These are phyloP conservation scores for Lablab purpureus DNA, from an alignment of 306 rosid genomes.

Conservation along the genomic window DNA sequence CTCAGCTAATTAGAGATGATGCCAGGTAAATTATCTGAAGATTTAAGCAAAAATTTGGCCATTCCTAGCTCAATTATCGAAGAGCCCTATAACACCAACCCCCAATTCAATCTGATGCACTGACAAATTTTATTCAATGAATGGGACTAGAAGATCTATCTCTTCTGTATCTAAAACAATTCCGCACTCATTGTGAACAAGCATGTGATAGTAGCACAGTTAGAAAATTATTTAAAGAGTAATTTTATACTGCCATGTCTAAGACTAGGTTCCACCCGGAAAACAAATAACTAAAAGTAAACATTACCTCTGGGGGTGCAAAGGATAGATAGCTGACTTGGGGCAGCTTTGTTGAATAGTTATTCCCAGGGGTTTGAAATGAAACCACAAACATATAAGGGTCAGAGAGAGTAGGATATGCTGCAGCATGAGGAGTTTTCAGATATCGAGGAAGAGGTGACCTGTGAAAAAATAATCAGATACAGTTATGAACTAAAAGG, in stretches of 20 bases:
- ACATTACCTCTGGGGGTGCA: constrained; percentile 94
- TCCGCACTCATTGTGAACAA: neutral
- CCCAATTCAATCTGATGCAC: neutral
- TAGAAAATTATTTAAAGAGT: neutral
- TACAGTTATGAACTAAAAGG: constrained; percentile 26
- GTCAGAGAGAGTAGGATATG: constrained; percentile 74
- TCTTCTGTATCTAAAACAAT: neutral
- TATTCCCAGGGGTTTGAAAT: constrained; percentile 71
- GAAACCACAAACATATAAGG: constrained; percentile 62
- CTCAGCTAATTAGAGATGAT: neutral
- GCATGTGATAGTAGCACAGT: neutral
- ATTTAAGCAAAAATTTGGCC: neutral
- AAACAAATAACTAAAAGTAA: constrained; percentile 3
- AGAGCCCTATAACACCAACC: constrained; percentile 5
- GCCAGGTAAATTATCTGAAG: neutral
- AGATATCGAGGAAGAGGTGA: constrained; percentile 73
- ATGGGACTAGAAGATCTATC: neutral
- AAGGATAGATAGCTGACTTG: constrained; percentile 80
- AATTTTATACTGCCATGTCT: neutral
- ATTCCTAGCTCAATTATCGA: constrained; percentile 15
- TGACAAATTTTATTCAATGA: neutral
- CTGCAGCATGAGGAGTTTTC: constrained; percentile 67
- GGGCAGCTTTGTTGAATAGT: constrained; percentile 59
- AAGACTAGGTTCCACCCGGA: constrained; percentile 25
- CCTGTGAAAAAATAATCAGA: constrained; percentile 55